phyloP scores from a whole-genome alignment of 2,329 filamentous ascomycete genomes.

The Aspergillus brasiliensis region DNA sequence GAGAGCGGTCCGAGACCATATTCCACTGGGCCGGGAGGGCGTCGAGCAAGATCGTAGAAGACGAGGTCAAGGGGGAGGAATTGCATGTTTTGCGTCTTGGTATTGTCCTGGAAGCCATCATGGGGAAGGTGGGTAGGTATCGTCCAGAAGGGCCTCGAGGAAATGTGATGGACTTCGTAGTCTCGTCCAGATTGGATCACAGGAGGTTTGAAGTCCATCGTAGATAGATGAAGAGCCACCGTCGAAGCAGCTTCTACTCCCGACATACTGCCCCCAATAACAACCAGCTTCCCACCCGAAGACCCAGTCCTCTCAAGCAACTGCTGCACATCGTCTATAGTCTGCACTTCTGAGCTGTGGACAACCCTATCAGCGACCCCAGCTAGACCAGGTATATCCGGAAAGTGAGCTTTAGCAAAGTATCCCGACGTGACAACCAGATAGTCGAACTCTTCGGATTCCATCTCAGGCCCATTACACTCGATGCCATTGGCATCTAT shows the following conservation, averaged over 20 bases:
- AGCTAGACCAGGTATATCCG: constrained; percentile 43
- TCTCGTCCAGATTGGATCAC: constrained; percentile 50
- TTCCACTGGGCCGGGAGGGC: constrained; percentile 59
- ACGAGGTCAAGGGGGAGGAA: constrained; percentile 74
- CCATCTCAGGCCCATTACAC: constrained; percentile 4
- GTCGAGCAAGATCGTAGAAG: constrained; percentile 68
- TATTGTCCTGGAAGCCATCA: constrained; percentile 14
- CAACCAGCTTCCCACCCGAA: constrained; percentile 63
- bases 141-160: constrained; percentile 71
- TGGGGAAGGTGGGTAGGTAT: constrained; percentile 58
- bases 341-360: constrained; percentile 69
- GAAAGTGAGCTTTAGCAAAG: constrained; percentile 65
- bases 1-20: constrained; percentile 68
- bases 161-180: constrained; percentile 65
- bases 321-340: constrained; percentile 43
- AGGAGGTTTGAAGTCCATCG: constrained; percentile 48
- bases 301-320: constrained; percentile 9
- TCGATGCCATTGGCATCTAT: not conserved
- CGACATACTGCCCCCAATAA: constrained; percentile 82
- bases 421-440: constrained; percentile 75
- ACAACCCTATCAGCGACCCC: constrained; percentile 54
- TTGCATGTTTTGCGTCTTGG: constrained; percentile 34
- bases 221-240: constrained; percentile 71
- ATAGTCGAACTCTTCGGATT: constrained; percentile 61
- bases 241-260: constrained; percentile 75